A percentile compares a stretch with the other conserved stretches of the same genome.
phyloP scores from a whole-genome alignment of 805 yeast species.

The Nakazawaea ishiwadae region DNA sequence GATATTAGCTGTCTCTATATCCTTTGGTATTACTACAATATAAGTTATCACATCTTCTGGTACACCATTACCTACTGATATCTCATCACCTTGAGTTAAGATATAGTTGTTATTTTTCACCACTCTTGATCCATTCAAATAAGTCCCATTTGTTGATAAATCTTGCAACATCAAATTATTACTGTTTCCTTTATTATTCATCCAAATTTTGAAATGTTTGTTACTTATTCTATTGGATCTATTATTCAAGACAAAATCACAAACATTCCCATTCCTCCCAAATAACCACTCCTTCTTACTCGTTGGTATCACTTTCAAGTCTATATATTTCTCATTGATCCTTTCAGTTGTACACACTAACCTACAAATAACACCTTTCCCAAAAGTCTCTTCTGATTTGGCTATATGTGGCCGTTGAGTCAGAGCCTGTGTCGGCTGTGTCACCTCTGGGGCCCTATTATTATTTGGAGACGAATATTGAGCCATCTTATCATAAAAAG shows the following conservation, averaged over 20 bases:
- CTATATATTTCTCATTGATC: slow-evolving; percentile 23
- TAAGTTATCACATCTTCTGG: slow-evolving; percentile 58
- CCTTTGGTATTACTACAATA: slow-evolving; percentile 43
- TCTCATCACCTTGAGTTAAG: slow-evolving; percentile 88
- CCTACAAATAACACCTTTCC: slow-evolving; percentile 30
- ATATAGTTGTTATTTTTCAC: slow-evolving; percentile 77
- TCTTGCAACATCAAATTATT: slow-evolving; percentile 63
- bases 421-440: slow-evolving; percentile 35
- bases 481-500: slow-evolving; percentile 1
- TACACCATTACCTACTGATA: slow-evolving; percentile 85
- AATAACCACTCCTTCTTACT: slow-evolving; percentile 33
- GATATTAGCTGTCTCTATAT: slow-evolving; percentile 30
- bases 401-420: slow-evolving; percentile 22
- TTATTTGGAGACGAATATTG: slow-evolving; percentile 4
- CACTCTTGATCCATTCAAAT: slow-evolving; percentile 67
- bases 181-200: slow-evolving; percentile 42
- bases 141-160: slow-evolving; percentile 89
- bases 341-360: slow-evolving; percentile 26
- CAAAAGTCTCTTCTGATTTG: slow-evolving; percentile 20
- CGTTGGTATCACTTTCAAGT: slow-evolving; percentile 21
- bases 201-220: slow-evolving; percentile 65
- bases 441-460: slow-evolving; percentile 21
- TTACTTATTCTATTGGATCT: slow-evolving; percentile 68
- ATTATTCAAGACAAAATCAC: slow-evolving; percentile 59
- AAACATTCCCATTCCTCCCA: slow-evolving; percentile 61